Conservation (phyloP, 495 filamentous ascomycete species). For the Penicillium parvum region DNA sequence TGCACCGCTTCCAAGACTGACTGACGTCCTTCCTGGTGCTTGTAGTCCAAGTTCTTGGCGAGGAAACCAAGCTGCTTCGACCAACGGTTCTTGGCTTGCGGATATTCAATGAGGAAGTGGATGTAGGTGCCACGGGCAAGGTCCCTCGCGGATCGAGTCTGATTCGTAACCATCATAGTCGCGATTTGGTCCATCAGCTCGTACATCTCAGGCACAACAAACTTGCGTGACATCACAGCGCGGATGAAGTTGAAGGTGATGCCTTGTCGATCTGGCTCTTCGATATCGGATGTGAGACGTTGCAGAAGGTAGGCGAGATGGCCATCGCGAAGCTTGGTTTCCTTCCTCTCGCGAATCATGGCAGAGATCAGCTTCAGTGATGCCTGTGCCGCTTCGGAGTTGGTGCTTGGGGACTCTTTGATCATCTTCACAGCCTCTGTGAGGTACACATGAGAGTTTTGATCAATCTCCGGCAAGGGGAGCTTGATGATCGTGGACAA, state of each 20-base stretch:
- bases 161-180: slow-evolving; percentile 93
- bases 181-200: slow-evolving; percentile 84
- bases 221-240: slow-evolving; percentile 75
- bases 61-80: slow-evolving; percentile 85
- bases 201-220: slow-evolving; percentile 83
- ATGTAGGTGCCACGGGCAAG: slow-evolving; percentile 84
- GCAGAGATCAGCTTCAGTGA: slow-evolving; percentile 82
- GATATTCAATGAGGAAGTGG: slow-evolving; percentile 92
- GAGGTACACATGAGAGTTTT: slow-evolving; percentile 70
- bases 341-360: slow-evolving; percentile 74
- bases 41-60: slow-evolving; percentile 84
- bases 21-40: slow-evolving; percentile 78
- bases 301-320: slow-evolving; percentile 80
- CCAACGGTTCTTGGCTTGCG: slow-evolving; percentile 82
- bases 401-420: slow-evolving; percentile 70
- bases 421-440: slow-evolving; percentile 76
- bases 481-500: slow-evolving; percentile 84
- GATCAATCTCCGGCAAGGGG: slow-evolving; percentile 64
- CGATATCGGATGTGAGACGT: slow-evolving; percentile 81
- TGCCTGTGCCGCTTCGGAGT: slow-evolving; percentile 75
- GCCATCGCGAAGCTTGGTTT: slow-evolving; percentile 69
- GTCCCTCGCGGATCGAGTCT: slow-evolving; percentile 78
- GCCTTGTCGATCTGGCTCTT: slow-evolving; percentile 85
- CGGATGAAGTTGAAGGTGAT: slow-evolving; percentile 90
- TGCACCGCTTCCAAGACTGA: slow-evolving; percentile 89